These are phyloP conservation scores for Scolecobasidium constrictum DNA, from an alignment of 2,329 filamentous ascomycete species.

Conservation along the genomic window DNA sequence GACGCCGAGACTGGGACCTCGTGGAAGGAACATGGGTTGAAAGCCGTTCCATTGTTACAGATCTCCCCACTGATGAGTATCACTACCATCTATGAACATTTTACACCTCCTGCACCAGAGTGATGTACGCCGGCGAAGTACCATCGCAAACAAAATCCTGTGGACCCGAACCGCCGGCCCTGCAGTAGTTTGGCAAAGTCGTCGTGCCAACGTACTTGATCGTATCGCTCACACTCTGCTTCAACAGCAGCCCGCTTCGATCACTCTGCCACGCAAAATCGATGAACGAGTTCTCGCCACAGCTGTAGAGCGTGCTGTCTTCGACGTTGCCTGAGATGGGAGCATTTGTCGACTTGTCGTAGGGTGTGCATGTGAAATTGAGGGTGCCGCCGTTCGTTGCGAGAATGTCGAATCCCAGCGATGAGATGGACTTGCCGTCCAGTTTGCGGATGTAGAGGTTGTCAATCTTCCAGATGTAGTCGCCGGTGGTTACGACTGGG, in stretches of 20 bases:
- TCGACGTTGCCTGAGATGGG: background rate
- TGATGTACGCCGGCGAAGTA: background rate
- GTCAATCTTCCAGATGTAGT: background rate
- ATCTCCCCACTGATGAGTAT: too few species aligned
- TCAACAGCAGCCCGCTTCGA: constrained; percentile 4
- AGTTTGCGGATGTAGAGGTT: constrained; percentile 5
- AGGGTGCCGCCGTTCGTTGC: constrained; percentile 5
- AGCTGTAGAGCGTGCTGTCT: constrained; percentile 6
- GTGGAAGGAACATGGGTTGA: too few species aligned
- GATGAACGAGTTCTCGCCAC: constrained; percentile 5
- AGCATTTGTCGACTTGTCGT: background rate
- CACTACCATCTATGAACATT: too few species aligned
- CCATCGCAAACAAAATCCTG: background rate
- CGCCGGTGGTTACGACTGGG: background rate
- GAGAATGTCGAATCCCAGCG: constrained; percentile 6
- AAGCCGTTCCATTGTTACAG: too few species aligned
- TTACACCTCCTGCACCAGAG: background rate
- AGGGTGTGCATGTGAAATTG: constrained; percentile 6
- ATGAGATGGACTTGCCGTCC: constrained; percentile 7
- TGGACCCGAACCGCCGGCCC: background rate
- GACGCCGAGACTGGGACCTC: too few species aligned
- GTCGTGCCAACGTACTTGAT: background rate
- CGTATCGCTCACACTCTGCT: background rate
- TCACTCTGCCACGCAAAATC: constrained; percentile 5
- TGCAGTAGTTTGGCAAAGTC: background rate